Evolutionary conservation across 1,284 basidiomycete genomes (phyloP), one percentile per base, ranked within the genome.

Genomic region (Schizophyllum commune): DNA sequence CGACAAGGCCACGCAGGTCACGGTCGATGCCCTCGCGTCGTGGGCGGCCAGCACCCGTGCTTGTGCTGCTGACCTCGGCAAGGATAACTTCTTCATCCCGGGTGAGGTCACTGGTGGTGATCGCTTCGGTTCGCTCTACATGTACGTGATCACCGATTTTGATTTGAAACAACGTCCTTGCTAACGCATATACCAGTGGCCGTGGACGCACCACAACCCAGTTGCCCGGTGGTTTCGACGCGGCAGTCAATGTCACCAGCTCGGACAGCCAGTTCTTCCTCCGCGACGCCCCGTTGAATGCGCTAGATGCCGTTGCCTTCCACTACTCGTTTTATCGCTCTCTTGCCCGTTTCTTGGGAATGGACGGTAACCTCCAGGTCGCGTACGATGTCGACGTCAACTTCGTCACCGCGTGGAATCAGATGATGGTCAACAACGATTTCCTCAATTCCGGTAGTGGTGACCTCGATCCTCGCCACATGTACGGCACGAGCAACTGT

Each of bases 41-140:
- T 96, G 94, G 94, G 78, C 90, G 0, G 75, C 85, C 0, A 77
- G 80, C 56, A 91, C 91, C 0, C 82, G 92, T 59, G 76, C 78
- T 9, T 96, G 94, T 70, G 94, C 94, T 0, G 68, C 72, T 1
- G 73, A 77, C 0, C 73, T 91, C 15, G 85, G 85, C 63, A 96
- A 96, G 77, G 80, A 77, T 20, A 94, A 96, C 71, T 96, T 96
- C 73, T 89, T 86, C 74, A 93, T 96, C 66, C 79, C 91, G 0
- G 94, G 94, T 55, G 94, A 96, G 78, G 90, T 96, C 62, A 96
- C 94, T n/a, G 93, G 93, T 79, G 94, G 93, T 66, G 89, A 96
- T 74, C 88, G 86, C 0, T 95, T 96, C 70, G 93, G 92, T 21
- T 79, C 92, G 1, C 76, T 96, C 13, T 96, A 96, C 73, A 76